phyloP scores from a whole-genome alignment of 306 rosid genomes.

The Dicorynia guianensis region DNA sequence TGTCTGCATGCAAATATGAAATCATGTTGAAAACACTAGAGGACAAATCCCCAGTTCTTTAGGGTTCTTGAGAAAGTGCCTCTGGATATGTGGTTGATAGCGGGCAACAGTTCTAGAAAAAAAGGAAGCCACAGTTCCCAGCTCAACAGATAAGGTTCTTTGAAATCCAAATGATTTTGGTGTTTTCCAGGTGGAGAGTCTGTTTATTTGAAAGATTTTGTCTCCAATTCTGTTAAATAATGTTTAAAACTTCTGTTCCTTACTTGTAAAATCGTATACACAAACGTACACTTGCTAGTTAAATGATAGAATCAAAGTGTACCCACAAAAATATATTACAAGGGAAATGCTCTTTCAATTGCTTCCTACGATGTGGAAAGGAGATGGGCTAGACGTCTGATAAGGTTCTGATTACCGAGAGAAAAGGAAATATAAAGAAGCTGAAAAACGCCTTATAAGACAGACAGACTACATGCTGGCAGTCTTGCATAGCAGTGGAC shows the following conservation, averaged over 20 bases:
- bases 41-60: constrained; percentile 1
- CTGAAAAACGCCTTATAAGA: constrained; percentile 46
- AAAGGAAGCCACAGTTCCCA: constrained; percentile 18
- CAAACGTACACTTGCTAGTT: neutral
- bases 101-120: neutral
- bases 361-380: neutral
- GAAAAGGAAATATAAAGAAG: neutral
- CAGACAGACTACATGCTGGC: constrained; percentile 44
- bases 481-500: constrained; percentile 11
- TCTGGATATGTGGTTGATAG: constrained; percentile 29
- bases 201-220: constrained; percentile 23
- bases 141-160: constrained; percentile 33
- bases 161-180: constrained; percentile 15
- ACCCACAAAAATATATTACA: neutral
- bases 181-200: constrained; percentile 2
- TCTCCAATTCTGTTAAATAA: constrained; percentile 12
- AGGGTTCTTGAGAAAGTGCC: constrained; percentile 2
- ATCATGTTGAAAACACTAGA: neutral
- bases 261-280: neutral
- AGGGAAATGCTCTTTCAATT: neutral
- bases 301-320: neutral
- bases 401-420: neutral
- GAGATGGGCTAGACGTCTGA: neutral
- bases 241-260: neutral
- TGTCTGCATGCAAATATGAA: neutral